Conservation (phyloP, 2,329 filamentous ascomycete genomes). For the Fusarium solani-melongenae region DNA sequence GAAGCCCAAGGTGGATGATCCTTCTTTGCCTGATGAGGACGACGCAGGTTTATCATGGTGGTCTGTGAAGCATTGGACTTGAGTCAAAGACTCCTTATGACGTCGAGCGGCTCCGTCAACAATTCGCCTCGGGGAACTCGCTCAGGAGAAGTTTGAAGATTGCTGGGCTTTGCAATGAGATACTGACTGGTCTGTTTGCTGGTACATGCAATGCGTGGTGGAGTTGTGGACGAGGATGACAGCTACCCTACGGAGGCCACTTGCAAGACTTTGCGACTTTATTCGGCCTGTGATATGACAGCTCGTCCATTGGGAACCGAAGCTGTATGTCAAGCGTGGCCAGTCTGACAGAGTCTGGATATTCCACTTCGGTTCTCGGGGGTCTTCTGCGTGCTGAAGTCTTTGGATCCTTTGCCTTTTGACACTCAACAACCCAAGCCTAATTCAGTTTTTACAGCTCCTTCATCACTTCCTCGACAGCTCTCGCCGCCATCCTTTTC, state of each 20-base stretch:
- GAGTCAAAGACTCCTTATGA: not conserved
- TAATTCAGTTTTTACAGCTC: slow-evolving; percentile 53
- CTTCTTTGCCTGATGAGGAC: not conserved
- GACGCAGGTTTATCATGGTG: not conserved
- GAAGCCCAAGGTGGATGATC: not conserved
- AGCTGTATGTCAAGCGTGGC: not conserved
- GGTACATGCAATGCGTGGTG: not conserved
- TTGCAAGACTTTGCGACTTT: not conserved
- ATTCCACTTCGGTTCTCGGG: not conserved
- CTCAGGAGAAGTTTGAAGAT: not conserved
- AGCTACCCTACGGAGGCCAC: not conserved
- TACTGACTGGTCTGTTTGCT: not conserved
- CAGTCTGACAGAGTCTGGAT: not conserved
- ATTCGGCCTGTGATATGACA: not conserved
- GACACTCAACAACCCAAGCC: not conserved
- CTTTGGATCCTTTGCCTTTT: not conserved
- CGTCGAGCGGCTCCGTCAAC: not conserved
- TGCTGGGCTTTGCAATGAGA: not conserved
- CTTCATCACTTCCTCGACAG: slow-evolving; percentile 73
- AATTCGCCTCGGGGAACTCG: not conserved
- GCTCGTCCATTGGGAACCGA: not conserved
- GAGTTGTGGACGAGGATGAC: not conserved
- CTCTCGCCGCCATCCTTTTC: slow-evolving; percentile 68
- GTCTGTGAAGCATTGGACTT: not conserved
- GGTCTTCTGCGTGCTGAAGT: not conserved